A percentile compares a stretch with the other conserved stretches of the same genome.
Evolutionary conservation across 768 basidiomycete genomes (phyloP).

Genomic region (Hygrophoropsis aurantiaca): DNA sequence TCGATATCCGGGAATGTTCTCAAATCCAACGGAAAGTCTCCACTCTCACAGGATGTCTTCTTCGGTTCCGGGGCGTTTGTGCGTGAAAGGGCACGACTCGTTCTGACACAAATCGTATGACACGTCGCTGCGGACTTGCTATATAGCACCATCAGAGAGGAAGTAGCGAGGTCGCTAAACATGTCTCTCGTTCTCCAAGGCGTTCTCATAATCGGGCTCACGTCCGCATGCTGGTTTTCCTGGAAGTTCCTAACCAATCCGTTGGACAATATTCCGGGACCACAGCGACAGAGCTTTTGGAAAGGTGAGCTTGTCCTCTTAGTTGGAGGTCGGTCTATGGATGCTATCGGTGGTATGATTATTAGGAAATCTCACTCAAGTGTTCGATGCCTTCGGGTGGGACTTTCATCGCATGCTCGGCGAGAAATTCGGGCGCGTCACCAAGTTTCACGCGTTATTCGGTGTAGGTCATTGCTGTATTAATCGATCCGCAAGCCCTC

Average conservation of each 20-base stretch:
- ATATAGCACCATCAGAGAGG: no score
- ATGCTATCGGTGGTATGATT: background rate
- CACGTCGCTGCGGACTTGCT: no score
- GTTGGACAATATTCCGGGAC: constrained; percentile 10
- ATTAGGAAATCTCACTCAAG: constrained; percentile 33
- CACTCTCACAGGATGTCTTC: no score
- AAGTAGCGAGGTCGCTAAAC: no score
- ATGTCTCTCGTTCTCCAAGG: no score
- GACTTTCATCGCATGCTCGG: constrained; percentile 31
- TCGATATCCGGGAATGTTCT: no score
- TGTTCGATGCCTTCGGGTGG: constrained; percentile 36
- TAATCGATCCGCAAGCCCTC: background rate
- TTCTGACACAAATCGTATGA: no score
- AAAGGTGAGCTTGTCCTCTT: background rate
- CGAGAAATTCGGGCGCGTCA: constrained; percentile 39
- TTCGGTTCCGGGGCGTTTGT: no score
- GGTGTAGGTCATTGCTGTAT: constrained; percentile 36
- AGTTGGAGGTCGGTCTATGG: no score
- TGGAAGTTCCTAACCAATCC: constrained; percentile 3
- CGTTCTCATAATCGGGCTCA: background rate
- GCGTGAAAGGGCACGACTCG: no score
- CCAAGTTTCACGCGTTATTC: constrained; percentile 46
- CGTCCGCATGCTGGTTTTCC: background rate
- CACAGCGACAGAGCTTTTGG: constrained; percentile 2
- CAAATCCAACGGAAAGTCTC: no score